Conservation (phyloP, 768 basidiomycete genomes). For the Boletus sp. region DNA sequence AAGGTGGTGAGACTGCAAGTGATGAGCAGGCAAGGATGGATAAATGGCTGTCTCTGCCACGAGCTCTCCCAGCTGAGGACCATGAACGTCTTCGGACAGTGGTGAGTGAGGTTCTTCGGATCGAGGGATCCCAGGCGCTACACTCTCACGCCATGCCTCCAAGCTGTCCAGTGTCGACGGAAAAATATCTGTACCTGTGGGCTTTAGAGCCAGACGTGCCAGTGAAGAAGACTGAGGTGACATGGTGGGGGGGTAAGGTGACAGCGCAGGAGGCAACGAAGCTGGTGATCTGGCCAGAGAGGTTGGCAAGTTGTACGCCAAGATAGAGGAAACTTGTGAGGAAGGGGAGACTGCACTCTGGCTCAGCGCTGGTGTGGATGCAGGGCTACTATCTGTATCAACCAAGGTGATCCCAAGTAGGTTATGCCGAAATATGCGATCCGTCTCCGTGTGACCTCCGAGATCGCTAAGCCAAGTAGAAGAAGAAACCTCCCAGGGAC, state of each 20-base stretch:
- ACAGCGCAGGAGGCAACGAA: slow-evolving; percentile 14
- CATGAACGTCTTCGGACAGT: slow-evolving; percentile 11
- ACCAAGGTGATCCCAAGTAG: slow-evolving; percentile 11
- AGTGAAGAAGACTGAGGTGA: slow-evolving; percentile 10
- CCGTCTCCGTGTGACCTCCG: slow-evolving; percentile 32
- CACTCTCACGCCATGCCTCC: slow-evolving; percentile 30
- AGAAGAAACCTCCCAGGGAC: slow-evolving; percentile 19
- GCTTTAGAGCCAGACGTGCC: slow-evolving; percentile 20
- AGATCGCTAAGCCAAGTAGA: slow-evolving; percentile 34
- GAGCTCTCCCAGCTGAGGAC: slow-evolving; percentile 6
- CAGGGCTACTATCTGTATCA: slow-evolving; percentile 21
- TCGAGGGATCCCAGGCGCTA: slow-evolving; percentile 16
- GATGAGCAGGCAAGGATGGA: slow-evolving; percentile 9
- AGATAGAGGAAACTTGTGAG: slow-evolving; percentile 14
- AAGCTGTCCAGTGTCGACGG: slow-evolving; percentile 30
- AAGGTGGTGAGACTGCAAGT: background rate
- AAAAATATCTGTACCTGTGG: slow-evolving; percentile 33
- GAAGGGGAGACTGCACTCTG: slow-evolving; percentile 23
- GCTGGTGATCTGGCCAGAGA: slow-evolving; percentile 16
- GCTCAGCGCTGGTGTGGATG: slow-evolving; percentile 26
- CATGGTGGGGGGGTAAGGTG: slow-evolving; percentile 13
- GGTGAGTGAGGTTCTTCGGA: slow-evolving; percentile 16
- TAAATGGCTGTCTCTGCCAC: slow-evolving; percentile 3
- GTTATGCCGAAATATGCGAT: slow-evolving; percentile 30
- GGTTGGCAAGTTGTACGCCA: slow-evolving; percentile 14